Base-by-base conservation (phyloP, 2,329 filamentous ascomycete genomes). In the Aspergillus japonicus region DNA sequence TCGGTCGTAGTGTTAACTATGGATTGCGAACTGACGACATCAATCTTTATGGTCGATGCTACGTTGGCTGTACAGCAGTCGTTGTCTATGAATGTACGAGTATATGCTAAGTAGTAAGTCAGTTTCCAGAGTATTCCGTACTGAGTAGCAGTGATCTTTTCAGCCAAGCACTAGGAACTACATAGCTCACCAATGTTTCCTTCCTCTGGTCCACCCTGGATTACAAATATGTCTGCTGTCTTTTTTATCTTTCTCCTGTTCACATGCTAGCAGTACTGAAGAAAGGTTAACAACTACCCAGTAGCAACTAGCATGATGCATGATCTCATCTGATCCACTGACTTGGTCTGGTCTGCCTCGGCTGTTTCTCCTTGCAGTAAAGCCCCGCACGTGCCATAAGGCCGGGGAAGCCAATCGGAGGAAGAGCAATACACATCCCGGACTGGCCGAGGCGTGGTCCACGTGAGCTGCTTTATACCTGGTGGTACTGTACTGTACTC, bases 391-490 rank as follows among this genome's bases (percentile, higher is more conserved):
- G 39, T 44, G 39, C 39, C 39, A 35, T 16, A 4, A 35, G 12
- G 14, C 33, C 4, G 12, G 12, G 12, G 12, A 16, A 16, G 16
- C 39, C 39, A 44, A 44, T 44, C 39, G 39, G 39, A 44, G 7
- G 1, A 44, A 19, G 39, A 16, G 7, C 39, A 44, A 44, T 16
- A 16, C 39, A 44, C 16, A 44, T 44, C 16, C 24, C 44, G 57
- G 14, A n/a, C 50, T 55, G 53, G 42, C 53, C 53, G 53, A 55
- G 53, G 42, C 42, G 51, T 54, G 52, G 53, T 47, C 42, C 53
- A 55, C 53, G 53, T 55, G 53, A 55, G 53, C 26, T 19, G 2
- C 14, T 35, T 26, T 11, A 16, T 11, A 44, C 14, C 12, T 31
- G 21, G 21, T 21, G 21, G 21, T 21, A 21, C 21, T 33, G 16